phyloP scores from a whole-genome alignment of 106 monocot species.

The Dendrobium officinale region DNA sequence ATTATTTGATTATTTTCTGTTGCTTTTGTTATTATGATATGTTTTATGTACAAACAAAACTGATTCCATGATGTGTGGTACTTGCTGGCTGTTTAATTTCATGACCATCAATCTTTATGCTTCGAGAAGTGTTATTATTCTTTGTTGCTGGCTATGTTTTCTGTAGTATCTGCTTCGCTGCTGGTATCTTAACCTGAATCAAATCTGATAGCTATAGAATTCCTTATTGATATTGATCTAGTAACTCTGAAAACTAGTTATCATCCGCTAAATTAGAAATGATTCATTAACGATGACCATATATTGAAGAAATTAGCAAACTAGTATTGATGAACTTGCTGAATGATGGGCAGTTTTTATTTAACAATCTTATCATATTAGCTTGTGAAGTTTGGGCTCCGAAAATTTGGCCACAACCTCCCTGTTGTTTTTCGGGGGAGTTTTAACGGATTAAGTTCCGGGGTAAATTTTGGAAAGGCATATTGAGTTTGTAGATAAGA shows the following conservation, averaged over 20 bases:
- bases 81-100: background rate
- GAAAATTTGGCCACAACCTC: too few species aligned
- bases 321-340: background rate
- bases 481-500: too few species aligned
- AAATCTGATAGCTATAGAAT: background rate
- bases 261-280: background rate
- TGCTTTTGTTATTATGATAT: background rate
- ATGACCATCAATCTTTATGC: background rate
- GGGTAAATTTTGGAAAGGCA: too few species aligned
- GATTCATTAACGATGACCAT: background rate
- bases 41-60: background rate
- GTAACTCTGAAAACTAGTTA: background rate
- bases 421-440: too few species aligned
- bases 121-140: background rate
- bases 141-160: background rate
- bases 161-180: background rate
- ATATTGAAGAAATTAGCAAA: background rate
- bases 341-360: background rate
- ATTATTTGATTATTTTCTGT: conserved; percentile 1
- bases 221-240: background rate
- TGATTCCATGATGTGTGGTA: background rate
- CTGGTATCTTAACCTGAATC: background rate
- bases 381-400: too few species aligned
- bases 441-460: too few species aligned
- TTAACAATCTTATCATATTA: too few species aligned